These are phyloP conservation scores for Aureobasidium sp. DNA, from an alignment of 2,329 filamentous ascomycete genomes.

Conservation along the genomic window DNA sequence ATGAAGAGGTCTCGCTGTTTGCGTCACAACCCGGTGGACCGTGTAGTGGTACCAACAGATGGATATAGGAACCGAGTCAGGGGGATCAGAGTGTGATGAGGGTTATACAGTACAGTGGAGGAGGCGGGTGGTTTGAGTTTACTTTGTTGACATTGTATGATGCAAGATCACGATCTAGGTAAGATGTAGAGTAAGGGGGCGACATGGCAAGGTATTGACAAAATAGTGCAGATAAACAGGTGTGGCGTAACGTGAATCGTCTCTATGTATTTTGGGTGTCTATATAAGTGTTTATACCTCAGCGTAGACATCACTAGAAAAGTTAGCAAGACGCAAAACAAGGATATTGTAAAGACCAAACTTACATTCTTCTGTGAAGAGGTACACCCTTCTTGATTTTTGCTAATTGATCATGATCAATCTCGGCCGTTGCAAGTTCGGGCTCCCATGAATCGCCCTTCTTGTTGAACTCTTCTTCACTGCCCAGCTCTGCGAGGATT, in stretches of 20 bases:
- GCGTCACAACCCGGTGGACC: too few species aligned
- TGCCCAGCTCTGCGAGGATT: constrained; percentile 56
- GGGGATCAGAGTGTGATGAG: too few species aligned
- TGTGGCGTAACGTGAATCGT: neutral
- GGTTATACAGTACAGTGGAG: too few species aligned
- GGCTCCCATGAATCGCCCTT: constrained; percentile 28
- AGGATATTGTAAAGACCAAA: neutral
- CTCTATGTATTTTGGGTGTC: neutral
- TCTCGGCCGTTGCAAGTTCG: constrained; percentile 33
- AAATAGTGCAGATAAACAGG: too few species aligned
- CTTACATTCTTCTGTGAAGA: constrained; percentile 28
- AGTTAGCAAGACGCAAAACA: neutral
- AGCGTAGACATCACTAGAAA: constrained; percentile 16
- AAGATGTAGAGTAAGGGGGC: too few species aligned
- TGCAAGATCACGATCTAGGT: too few species aligned
- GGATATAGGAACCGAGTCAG: too few species aligned
- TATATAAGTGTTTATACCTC: constrained; percentile 13
- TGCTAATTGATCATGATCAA: constrained; percentile 29
- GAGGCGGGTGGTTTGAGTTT: too few species aligned
- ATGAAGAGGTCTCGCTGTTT: too few species aligned
- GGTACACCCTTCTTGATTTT: constrained; percentile 31
- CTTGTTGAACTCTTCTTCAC: constrained; percentile 34
- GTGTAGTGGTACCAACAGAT: too few species aligned
- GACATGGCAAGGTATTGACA: too few species aligned
- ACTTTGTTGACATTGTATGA: too few species aligned